Percentiles rank a stretch among this genome's conserved stretches.
These are phyloP conservation scores for Cladophialophora carrionii DNA, from an alignment of 2,329 filamentous ascomycete species.

Conservation along the genomic window DNA sequence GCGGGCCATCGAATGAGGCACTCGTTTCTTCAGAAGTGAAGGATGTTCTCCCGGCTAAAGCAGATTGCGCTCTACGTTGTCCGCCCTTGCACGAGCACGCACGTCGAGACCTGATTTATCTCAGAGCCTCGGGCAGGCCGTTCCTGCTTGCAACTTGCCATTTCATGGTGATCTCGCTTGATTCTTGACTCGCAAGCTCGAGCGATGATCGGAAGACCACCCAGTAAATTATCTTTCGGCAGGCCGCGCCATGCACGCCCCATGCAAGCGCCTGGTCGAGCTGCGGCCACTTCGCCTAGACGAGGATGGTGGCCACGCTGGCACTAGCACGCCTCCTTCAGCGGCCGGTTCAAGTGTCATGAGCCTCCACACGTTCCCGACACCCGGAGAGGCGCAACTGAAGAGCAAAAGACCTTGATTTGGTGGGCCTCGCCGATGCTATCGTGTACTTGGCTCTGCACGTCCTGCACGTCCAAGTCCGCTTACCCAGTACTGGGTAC, in stretches of 20 bases:
- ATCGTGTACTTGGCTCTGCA: constrained; percentile 1
- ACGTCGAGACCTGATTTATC: neutral
- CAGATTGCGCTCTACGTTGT: neutral
- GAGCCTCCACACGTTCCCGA: constrained; percentile 2
- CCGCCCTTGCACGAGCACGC: neutral
- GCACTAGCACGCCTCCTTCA: neutral
- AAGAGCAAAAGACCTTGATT: constrained; percentile 1
- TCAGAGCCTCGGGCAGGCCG: neutral
- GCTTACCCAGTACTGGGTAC: neutral
- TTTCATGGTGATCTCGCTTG: neutral
- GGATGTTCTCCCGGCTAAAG: neutral
- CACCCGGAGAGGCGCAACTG: constrained; percentile 1
- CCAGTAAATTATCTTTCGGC: neutral
- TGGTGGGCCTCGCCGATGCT: neutral
- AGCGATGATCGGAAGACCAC: neutral
- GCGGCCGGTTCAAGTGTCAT: too few relatives aligned
- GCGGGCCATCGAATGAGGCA: neutral
- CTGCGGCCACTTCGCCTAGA: neutral
- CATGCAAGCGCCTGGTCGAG: neutral
- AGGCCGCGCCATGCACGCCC: neutral
- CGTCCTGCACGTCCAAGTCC: neutral
- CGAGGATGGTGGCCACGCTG: neutral
- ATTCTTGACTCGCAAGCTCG: neutral
- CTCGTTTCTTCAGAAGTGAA: neutral
- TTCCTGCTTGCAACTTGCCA: neutral